phyloP scores from a whole-genome alignment of 2,329 filamentous ascomycete species.

The Fusarium beomiforme region DNA sequence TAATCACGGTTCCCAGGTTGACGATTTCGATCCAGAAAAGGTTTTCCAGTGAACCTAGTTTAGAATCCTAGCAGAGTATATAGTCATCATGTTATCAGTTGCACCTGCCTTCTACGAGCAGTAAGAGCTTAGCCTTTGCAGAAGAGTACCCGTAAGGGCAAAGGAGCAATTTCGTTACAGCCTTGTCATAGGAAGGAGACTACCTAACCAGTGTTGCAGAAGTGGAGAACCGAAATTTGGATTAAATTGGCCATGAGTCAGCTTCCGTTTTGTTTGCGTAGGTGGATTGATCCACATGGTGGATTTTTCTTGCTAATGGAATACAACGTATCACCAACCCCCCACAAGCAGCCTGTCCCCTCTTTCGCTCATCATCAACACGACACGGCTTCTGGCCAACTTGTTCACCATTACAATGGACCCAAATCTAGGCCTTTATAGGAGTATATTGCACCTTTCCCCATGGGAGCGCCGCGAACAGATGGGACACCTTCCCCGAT shows the following conservation, averaged over 20 bases:
- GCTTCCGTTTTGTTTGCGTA: too few relatives aligned
- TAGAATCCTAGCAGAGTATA: neutral
- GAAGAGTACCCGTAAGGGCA: too few relatives aligned
- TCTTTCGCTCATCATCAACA: neutral
- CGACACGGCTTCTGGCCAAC: neutral
- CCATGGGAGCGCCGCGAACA: neutral
- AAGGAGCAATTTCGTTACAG: neutral
- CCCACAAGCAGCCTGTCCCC: neutral
- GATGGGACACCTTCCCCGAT: neutral
- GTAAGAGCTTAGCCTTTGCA: too few relatives aligned
- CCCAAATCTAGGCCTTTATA: slow-evolving; percentile 11
- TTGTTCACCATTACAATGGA: slow-evolving; percentile 9
- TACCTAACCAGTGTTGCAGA: neutral
- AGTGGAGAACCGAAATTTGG: neutral
- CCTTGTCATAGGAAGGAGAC: too few relatives aligned
- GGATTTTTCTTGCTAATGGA: too few relatives aligned
- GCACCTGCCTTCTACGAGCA: neutral
- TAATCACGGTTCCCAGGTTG: too few relatives aligned
- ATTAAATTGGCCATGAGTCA: too few relatives aligned
- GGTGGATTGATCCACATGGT: too few relatives aligned
- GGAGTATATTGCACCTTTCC: slow-evolving; percentile 8
- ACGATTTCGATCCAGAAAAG: neutral
- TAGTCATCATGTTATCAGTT: neutral
- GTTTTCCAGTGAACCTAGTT: neutral
- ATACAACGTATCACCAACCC: too few relatives aligned